Percentiles rank a stretch among this genome's conserved stretches.
Evolutionary conservation across 2,329 filamentous ascomycete species (phyloP).

Genomic region (Pseudogymnoascus sp.): DNA sequence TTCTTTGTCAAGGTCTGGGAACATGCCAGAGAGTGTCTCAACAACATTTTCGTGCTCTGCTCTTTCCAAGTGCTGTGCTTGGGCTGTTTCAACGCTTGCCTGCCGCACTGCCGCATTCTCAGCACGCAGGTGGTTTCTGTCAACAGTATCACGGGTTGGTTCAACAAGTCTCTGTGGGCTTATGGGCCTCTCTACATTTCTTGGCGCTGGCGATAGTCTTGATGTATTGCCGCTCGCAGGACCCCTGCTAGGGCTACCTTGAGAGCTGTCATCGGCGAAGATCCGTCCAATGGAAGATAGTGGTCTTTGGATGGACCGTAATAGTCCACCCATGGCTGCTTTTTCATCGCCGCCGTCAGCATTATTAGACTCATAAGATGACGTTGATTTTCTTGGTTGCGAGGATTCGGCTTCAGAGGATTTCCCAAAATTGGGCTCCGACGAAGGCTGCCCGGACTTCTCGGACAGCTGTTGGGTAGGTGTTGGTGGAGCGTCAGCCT

Average conservation of each 20-base stretch:
- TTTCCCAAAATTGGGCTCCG: slow-evolving; percentile 53
- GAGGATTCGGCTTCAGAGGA: slow-evolving; percentile 55
- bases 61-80: slow-evolving; percentile 74
- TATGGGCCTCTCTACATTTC: slow-evolving; percentile 22
- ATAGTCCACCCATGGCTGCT: slow-evolving; percentile 73
- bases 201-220: slow-evolving; percentile 26
- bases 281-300: slow-evolving; percentile 90
- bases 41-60: slow-evolving; percentile 87
- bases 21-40: slow-evolving; percentile 93
- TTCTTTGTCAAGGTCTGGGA: slow-evolving; percentile 87
- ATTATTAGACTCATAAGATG: slow-evolving; percentile 47
- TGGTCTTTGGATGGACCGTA: slow-evolving; percentile 86
- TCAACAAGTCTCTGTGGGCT: slow-evolving; percentile 23
- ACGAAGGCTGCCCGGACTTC: slow-evolving; percentile 43
- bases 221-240: slow-evolving; percentile 40
- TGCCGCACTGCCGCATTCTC: slow-evolving; percentile 87
- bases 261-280: slow-evolving; percentile 63
- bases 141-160: slow-evolving; percentile 14
- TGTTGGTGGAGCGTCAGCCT: slow-evolving; percentile 34
- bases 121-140: slow-evolving; percentile 47
- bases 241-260: slow-evolving; percentile 35
- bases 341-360: slow-evolving; percentile 59
- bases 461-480: slow-evolving; percentile 33
- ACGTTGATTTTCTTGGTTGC: slow-evolving; percentile 47
- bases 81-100: slow-evolving; percentile 81